Conservation (phyloP, 1,139 yeast genomes). For the Geotrichum reessii region DNA sequence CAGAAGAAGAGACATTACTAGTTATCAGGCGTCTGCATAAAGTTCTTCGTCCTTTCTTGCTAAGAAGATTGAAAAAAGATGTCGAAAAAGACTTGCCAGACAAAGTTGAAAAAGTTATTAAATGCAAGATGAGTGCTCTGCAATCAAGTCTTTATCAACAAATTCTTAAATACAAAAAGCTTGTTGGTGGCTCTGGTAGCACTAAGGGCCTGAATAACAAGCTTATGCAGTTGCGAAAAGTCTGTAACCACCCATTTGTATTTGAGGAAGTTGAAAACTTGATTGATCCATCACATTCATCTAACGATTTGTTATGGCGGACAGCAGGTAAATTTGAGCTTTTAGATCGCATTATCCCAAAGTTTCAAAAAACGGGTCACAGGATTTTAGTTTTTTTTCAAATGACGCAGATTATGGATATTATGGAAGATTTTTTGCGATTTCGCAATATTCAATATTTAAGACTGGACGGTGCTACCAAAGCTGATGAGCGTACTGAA, state of each 20-base stretch:
- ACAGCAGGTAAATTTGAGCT: constrained; percentile 91
- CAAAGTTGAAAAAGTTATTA: constrained; percentile 89
- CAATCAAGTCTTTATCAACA: constrained; percentile 81
- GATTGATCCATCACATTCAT: constrained; percentile 68
- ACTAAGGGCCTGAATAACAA: constrained; percentile 89
- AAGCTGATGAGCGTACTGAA: constrained; percentile 87
- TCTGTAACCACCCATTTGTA: constrained; percentile 97
- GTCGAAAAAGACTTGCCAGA: constrained; percentile 95
- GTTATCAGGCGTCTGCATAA: constrained; percentile 93
- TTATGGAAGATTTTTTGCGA: constrained; percentile 90
- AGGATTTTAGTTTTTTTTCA: constrained; percentile 90
- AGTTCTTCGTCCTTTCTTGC: constrained; percentile 87
- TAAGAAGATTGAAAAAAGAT: constrained; percentile 92
- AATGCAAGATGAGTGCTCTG: constrained; percentile 87
- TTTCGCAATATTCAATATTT: constrained; percentile 68
- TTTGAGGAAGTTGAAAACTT: constrained; percentile 89
- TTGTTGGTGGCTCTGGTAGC: constrained; percentile 65
- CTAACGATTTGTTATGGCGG: constrained; percentile 67
- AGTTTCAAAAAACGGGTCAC: constrained; percentile 79
- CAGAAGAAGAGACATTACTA: constrained; percentile 93
- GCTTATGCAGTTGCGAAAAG: constrained; percentile 92
- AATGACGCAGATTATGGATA: constrained; percentile 98
- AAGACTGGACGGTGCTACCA: constrained; percentile 86
- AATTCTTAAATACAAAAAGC: constrained; percentile 82
- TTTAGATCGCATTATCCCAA: constrained; percentile 79